Evolutionary conservation across 352 stramenopile genomes (phyloP).

Genomic region (Globisporangium acanthophoron): DNA sequence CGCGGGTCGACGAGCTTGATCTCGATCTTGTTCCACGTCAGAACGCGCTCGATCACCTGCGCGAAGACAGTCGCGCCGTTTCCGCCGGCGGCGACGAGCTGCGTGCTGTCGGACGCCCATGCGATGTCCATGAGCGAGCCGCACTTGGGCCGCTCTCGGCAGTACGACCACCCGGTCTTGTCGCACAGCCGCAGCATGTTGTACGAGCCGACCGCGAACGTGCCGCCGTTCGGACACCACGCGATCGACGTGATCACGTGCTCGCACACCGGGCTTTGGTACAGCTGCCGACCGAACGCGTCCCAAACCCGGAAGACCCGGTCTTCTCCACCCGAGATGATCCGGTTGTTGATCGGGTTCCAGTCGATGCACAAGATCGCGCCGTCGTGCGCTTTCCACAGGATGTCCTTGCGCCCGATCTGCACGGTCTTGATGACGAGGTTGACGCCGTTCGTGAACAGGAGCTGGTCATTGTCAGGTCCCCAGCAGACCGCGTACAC

Average conservation of each 20-base stretch:
- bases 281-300: slow-evolving; percentile 88
- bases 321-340: slow-evolving; percentile 92
- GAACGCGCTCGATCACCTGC: slow-evolving; percentile 78
- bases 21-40: slow-evolving; percentile 90
- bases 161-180: slow-evolving; percentile 90
- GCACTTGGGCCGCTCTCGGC: slow-evolving; percentile 66
- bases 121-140: slow-evolving; percentile 87
- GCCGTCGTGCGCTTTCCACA: slow-evolving; percentile 90
- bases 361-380: slow-evolving; percentile 91
- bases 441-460: slow-evolving; percentile 84
- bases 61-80: slow-evolving; percentile 88
- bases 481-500: slow-evolving; percentile 91
- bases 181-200: slow-evolving; percentile 93
- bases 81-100: slow-evolving; percentile 84
- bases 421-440: slow-evolving; percentile 91
- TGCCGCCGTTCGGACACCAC: slow-evolving; percentile 89
- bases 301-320: slow-evolving; percentile 92
- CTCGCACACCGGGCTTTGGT: slow-evolving; percentile 70
- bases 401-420: slow-evolving; percentile 78
- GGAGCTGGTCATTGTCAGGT: slow-evolving; percentile 87
- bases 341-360: slow-evolving; percentile 89
- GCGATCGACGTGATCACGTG: slow-evolving; percentile 90
- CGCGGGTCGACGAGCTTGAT: slow-evolving; percentile 74
- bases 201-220: slow-evolving; percentile 90
- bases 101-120: slow-evolving; percentile 89